Percentiles rank a stretch among this genome's conserved stretches.
Evolutionary conservation across 495 filamentous ascomycete species (phyloP).

Genomic region (Trichoderma virens): DNA sequence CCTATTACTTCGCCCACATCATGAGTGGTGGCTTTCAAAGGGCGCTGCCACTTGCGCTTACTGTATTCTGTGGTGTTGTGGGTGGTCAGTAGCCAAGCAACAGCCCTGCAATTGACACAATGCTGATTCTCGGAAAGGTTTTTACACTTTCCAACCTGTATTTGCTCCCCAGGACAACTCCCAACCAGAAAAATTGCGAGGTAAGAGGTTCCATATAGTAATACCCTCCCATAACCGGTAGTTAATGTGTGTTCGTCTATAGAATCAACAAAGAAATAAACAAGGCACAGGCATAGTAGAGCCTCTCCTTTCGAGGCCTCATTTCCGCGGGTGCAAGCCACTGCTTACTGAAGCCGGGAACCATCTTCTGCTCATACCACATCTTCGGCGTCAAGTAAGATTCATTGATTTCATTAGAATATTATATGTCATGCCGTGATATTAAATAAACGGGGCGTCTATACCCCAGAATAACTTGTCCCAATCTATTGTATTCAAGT

Average conservation of each 20-base stretch:
- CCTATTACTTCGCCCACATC: background rate
- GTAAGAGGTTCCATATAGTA: background rate
- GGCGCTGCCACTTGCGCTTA: background rate
- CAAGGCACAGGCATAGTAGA: no score
- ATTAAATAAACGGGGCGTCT: background rate
- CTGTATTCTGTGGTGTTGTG: background rate
- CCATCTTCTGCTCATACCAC: background rate
- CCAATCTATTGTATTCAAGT: conserved; percentile 3
- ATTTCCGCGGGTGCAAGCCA: no score
- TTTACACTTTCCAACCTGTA: background rate
- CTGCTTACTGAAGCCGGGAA: no score
- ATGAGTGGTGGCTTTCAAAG: background rate
- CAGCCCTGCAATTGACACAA: background rate
- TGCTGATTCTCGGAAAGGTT: background rate
- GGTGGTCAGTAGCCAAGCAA: background rate
- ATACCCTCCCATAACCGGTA: background rate
- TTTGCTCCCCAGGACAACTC: background rate
- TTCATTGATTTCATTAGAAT: background rate
- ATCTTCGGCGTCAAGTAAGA: background rate
- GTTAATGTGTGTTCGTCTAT: no score
- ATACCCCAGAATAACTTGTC: conserved; percentile 5
- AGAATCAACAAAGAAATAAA: no score
- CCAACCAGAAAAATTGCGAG: background rate
- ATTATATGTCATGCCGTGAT: background rate
- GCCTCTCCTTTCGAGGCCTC: no score